Percentiles rank a stretch among this genome's conserved stretches.
These are phyloP conservation scores for Rhodotorula mucilaginosa DNA, from an alignment of 1,284 basidiomycete genomes.

Conservation along the genomic window DNA sequence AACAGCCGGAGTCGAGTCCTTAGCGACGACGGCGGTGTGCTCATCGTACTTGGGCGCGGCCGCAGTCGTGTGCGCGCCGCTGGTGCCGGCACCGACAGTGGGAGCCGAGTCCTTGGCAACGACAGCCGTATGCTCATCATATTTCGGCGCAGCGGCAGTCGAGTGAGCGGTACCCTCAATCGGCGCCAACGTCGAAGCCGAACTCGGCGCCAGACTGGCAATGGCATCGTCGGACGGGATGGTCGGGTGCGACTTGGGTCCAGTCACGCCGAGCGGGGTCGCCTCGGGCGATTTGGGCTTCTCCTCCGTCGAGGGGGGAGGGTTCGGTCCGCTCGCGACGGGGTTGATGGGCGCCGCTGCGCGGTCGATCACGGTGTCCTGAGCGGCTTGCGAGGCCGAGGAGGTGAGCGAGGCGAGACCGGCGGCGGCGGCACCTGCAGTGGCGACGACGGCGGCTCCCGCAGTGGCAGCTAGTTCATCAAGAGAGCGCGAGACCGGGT, in stretches of 20 bases:
- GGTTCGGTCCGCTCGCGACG: not conserved
- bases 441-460: conserved; percentile 7
- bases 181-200: not conserved
- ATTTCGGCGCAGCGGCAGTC: not conserved
- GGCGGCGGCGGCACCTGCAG: conserved; percentile 16
- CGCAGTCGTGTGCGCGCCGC: not conserved
- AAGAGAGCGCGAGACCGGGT: no score
- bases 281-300: conserved; percentile 12
- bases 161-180: not conserved
- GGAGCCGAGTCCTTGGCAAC: conserved; percentile 19
- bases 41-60: conserved; percentile 6
- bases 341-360: not conserved
- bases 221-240: conserved; percentile 16
- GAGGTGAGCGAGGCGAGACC: conserved; percentile 10
- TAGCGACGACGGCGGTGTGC: conserved; percentile 17
- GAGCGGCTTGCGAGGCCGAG: not conserved
- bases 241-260: conserved; percentile 12
- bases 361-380: no score
- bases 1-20: conserved; percentile 12
- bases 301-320: conserved; percentile 5
- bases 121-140: conserved; percentile 11
- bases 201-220: conserved; percentile 6
- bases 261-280: not conserved
- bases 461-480: conserved; percentile 4
- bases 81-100: conserved; percentile 3